Conservation (phyloP, 116 monocot genomes). For the Zostera marina region DNA sequence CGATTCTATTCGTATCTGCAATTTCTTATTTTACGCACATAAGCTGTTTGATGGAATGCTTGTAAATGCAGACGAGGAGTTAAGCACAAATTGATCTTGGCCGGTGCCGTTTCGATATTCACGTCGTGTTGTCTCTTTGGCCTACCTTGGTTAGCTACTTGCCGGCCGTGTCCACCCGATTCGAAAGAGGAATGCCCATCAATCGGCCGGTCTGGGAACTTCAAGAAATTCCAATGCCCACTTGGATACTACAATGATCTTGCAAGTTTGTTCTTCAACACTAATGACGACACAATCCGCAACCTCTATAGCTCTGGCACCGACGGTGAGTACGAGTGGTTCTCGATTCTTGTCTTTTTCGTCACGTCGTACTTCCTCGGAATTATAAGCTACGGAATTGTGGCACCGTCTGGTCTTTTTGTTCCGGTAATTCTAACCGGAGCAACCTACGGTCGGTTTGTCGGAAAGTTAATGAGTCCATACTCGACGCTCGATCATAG, state of each 20-base stretch:
- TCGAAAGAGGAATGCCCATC: constrained; percentile 48
- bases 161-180: constrained; percentile 49
- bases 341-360: constrained; percentile 62
- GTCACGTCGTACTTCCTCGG: constrained; percentile 66
- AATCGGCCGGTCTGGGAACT: constrained; percentile 62
- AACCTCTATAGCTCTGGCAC: constrained; percentile 74
- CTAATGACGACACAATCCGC: constrained; percentile 67
- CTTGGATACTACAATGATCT: constrained; percentile 76
- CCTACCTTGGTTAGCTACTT: constrained; percentile 75
- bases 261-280: constrained; percentile 84
- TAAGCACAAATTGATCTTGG: constrained; percentile 38
- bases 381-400: constrained; percentile 82
- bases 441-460: constrained; percentile 72
- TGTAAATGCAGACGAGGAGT: constrained; percentile 42
- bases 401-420: constrained; percentile 68
- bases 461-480: constrained; percentile 56
- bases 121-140: constrained; percentile 73
- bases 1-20: neutral
- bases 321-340: constrained; percentile 42
- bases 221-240: constrained; percentile 71
- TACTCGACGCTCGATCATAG: constrained; percentile 69
- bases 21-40: no score
- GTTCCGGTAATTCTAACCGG: constrained; percentile 84
- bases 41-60: no score
- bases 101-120: constrained; percentile 50